These are phyloP conservation scores for Musa balbisiana DNA, from an alignment of 202 grass and related monocot genomes.

Conservation along the genomic window DNA sequence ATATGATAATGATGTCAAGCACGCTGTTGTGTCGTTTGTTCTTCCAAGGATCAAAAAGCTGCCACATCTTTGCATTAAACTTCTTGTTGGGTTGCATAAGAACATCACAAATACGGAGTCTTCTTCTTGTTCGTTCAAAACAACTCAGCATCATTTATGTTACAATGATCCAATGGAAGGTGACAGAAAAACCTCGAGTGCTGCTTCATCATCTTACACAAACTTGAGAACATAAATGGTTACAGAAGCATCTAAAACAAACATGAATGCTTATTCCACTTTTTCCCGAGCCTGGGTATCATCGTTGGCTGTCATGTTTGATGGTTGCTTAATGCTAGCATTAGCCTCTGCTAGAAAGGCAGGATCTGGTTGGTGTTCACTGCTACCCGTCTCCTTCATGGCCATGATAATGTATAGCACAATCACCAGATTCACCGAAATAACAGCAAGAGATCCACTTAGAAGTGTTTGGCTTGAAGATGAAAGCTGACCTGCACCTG, in stretches of 20 bases:
- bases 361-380: conserved; percentile 71
- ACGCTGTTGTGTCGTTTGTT: too few relatives aligned
- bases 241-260: neutral
- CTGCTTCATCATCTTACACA: neutral
- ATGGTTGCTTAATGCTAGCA: conserved; percentile 53
- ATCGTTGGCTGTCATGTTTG: conserved; percentile 30
- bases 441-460: conserved; percentile 81
- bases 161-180: neutral
- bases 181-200: neutral
- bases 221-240: neutral
- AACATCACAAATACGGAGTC: too few relatives aligned
- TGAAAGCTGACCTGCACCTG: conserved; percentile 57
- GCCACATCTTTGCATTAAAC: too few relatives aligned
- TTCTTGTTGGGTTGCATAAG: too few relatives aligned
- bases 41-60: too few relatives aligned
- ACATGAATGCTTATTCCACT: conserved; percentile 41
- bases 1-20: too few relatives aligned
- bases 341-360: conserved; percentile 69
- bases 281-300: conserved; percentile 54
- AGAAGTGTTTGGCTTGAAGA: conserved; percentile 52
- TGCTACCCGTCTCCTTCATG: conserved; percentile 61
- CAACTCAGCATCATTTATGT: neutral
- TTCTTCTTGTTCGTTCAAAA: neutral
- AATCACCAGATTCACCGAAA: conserved; percentile 79
- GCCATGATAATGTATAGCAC: conserved; percentile 80